Percentiles rank a stretch among this genome's conserved stretches.
Conservation (phyloP, 805 yeast genomes). For the Lachancea dasiensis region DNA sequence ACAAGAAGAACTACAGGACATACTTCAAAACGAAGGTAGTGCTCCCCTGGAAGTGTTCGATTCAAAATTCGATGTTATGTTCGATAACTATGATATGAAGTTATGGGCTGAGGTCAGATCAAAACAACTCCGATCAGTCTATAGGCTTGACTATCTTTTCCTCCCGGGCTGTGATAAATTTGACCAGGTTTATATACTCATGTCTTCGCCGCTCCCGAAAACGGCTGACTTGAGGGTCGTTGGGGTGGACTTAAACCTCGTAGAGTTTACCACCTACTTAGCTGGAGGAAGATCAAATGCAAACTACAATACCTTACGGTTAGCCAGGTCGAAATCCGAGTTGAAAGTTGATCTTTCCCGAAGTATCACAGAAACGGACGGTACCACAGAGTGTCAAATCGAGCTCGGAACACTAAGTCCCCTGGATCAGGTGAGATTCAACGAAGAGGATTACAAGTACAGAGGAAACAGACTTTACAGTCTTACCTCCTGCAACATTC, state of each 20-base stretch:
- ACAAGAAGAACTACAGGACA: constrained; percentile 1
- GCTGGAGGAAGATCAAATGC: constrained; percentile 29
- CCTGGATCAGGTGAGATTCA: constrained; percentile 24
- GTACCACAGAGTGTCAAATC: constrained; percentile 1
- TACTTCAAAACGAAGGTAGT: neutral
- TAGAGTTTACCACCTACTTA: constrained; percentile 26
- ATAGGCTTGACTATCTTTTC: constrained; percentile 23
- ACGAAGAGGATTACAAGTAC: constrained; percentile 30
- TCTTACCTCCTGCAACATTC: constrained; percentile 28
- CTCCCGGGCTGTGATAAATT: constrained; percentile 21
- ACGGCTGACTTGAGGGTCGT: constrained; percentile 1
- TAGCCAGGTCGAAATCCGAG: constrained; percentile 14
- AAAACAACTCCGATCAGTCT: constrained; percentile 19
- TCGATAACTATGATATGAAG: constrained; percentile 3
- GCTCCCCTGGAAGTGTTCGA: neutral
- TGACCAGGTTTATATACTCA: constrained; percentile 20
- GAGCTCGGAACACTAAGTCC: constrained; percentile 1
- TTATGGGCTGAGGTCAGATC: constrained; percentile 27
- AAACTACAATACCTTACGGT: constrained; percentile 25
- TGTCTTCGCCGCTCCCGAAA: constrained; percentile 8
- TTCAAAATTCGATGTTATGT: constrained; percentile 4
- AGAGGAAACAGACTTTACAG: constrained; percentile 31
- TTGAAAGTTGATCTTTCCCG: constrained; percentile 1
- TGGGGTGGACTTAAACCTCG: constrained; percentile 22
- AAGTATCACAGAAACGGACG: neutral